Evolutionary conservation across 805 yeast species (phyloP).

Genomic region (Metschnikowia noctiluminum): DNA sequence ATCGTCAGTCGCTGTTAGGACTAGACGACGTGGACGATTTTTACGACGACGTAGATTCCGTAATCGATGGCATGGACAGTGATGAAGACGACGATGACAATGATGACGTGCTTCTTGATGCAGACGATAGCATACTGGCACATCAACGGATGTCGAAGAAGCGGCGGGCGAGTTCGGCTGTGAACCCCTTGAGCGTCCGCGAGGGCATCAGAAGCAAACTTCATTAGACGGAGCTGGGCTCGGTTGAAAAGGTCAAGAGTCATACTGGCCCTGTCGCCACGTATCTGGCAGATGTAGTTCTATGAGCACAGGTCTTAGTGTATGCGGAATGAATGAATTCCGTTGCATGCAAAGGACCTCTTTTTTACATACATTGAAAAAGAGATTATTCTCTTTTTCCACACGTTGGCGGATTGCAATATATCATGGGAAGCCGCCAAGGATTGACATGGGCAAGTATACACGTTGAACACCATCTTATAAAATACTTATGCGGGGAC

Average conservation of each 20-base stretch:
- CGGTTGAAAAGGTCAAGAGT: background rate
- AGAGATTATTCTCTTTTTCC: too few relatives aligned
- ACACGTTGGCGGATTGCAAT: too few relatives aligned
- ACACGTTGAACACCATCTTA: too few relatives aligned
- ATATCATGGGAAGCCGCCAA: too few relatives aligned
- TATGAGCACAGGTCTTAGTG: too few relatives aligned
- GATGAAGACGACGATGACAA: slow-evolving; percentile 30
- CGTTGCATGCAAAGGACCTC: too few relatives aligned
- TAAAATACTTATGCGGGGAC: too few relatives aligned
- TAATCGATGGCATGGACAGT: slow-evolving; percentile 33
- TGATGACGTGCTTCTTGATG: slow-evolving; percentile 31
- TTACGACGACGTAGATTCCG: slow-evolving; percentile 40
- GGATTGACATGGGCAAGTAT: too few relatives aligned
- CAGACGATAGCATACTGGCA: slow-evolving; percentile 29
- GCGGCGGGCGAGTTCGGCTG: slow-evolving; percentile 42
- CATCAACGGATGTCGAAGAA: slow-evolving; percentile 19
- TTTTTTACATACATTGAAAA: too few relatives aligned
- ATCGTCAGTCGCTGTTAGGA: slow-evolving; percentile 39
- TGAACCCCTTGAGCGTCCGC: slow-evolving; percentile 33
- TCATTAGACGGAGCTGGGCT: slow-evolving; percentile 10
- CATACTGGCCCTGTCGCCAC: background rate
- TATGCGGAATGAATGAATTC: too few relatives aligned
- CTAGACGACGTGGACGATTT: slow-evolving; percentile 43
- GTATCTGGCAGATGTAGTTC: background rate
- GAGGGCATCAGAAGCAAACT: slow-evolving; percentile 17